A percentile compares a stretch with the other conserved stretches of the same genome.
phyloP scores from a whole-genome alignment of 306 rosid species.

The Glycyrrhiza uralensis region DNA sequence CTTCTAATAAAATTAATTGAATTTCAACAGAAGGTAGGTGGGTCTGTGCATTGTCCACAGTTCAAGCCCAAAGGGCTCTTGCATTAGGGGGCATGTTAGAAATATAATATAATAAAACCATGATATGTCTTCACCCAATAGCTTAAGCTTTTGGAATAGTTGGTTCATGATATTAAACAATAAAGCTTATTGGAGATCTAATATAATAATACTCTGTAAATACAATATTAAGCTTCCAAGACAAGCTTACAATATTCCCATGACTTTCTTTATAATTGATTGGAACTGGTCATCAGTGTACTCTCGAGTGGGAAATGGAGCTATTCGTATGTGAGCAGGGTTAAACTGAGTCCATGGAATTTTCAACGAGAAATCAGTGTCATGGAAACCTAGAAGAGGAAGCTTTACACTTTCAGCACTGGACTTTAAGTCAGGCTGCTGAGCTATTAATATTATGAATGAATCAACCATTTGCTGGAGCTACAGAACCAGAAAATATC shows the following conservation, averaged over 20 bases:
- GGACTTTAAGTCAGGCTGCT: slow-evolving; percentile 46
- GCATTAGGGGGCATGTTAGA: no score
- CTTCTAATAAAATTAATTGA: no score
- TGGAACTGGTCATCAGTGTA: slow-evolving; percentile 97
- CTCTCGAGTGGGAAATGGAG: slow-evolving; percentile 93
- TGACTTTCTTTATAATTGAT: slow-evolving; percentile 77
- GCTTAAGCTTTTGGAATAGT: no score
- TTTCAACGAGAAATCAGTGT: slow-evolving; percentile 33
- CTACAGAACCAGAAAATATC: slow-evolving; percentile 51
- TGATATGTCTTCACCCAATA: no score
- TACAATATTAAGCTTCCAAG: slow-evolving; percentile 10
- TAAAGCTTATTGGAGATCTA: slow-evolving; percentile 18
- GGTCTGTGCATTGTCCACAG: no score
- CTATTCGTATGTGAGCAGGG: slow-evolving; percentile 72
- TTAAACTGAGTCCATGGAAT: slow-evolving; percentile 56
- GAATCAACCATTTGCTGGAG: slow-evolving; percentile 89
- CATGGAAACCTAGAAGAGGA: slow-evolving; percentile 37
- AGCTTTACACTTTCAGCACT: slow-evolving; percentile 31
- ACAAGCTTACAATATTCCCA: slow-evolving; percentile 83
- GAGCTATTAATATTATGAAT: slow-evolving; percentile 77
- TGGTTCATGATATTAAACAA: no score
- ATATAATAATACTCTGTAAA: slow-evolving; percentile 20
- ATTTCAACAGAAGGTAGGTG: no score
- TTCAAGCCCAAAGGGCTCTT: no score
- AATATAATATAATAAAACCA: no score